phyloP scores from a whole-genome alignment of 345 rosid species.

The Raphanus sativus region DNA sequence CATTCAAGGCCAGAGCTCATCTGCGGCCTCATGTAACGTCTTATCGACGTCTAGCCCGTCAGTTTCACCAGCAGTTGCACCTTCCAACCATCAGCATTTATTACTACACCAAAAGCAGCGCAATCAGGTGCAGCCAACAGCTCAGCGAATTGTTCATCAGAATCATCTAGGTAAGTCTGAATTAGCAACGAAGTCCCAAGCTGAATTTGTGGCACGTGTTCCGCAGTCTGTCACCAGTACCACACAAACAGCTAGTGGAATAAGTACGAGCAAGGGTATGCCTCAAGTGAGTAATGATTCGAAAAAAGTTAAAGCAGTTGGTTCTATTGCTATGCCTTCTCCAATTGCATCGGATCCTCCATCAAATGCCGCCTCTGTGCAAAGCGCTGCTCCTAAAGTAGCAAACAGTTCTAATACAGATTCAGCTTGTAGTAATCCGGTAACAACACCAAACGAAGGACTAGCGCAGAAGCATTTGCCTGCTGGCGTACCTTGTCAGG shows the following conservation, averaged over 20 bases:
- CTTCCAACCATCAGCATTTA: slow-evolving; percentile 46
- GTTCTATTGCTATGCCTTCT: slow-evolving; percentile 48
- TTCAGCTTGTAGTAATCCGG: slow-evolving; percentile 54
- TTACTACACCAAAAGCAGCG: slow-evolving; percentile 62
- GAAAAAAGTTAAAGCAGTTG: slow-evolving; percentile 38
- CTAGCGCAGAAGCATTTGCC: slow-evolving; percentile 61
- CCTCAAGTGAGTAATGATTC: slow-evolving; percentile 51
- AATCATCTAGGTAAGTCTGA: slow-evolving; percentile 55
- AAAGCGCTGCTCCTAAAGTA: slow-evolving; percentile 46
- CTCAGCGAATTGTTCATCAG: slow-evolving; percentile 65
- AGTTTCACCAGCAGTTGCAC: slow-evolving; percentile 42
- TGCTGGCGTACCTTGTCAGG: slow-evolving; percentile 54
- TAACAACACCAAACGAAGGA: slow-evolving; percentile 52
- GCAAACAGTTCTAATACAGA: slow-evolving; percentile 51
- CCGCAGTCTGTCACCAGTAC: slow-evolving; percentile 47
- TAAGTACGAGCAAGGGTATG: slow-evolving; percentile 39
- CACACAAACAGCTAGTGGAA: slow-evolving; percentile 40
- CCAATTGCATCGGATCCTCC: slow-evolving; percentile 66
- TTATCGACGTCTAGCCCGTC: slow-evolving; percentile 49
- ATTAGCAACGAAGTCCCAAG: slow-evolving; percentile 52
- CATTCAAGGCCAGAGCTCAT: slow-evolving; percentile 57
- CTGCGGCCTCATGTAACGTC: slow-evolving; percentile 49
- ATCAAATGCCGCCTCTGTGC: slow-evolving; percentile 41
- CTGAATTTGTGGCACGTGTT: slow-evolving; percentile 52
- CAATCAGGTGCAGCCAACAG: slow-evolving; percentile 51